Conservation (phyloP, 2,329 filamentous ascomycete species). For the Apiospora malaysiana region DNA sequence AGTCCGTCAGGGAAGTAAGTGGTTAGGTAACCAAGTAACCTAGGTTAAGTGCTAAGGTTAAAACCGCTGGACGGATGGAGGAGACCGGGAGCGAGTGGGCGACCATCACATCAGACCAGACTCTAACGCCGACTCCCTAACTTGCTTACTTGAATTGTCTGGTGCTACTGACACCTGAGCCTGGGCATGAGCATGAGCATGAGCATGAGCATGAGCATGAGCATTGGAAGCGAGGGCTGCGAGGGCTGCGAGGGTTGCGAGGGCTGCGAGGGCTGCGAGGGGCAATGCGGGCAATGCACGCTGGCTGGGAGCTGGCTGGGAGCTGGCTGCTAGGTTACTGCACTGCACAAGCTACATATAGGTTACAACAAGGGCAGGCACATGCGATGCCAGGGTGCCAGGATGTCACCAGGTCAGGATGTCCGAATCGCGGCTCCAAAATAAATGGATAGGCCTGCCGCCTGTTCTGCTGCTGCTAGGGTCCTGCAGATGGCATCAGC, state of each 20-base stretch:
- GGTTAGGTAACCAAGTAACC: too few relatives aligned
- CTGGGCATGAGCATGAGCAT: too few relatives aligned
- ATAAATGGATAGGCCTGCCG: background rate
- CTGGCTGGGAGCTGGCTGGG: too few relatives aligned
- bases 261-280: background rate
- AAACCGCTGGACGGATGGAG: slow-evolving; percentile 1
- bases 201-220: too few relatives aligned
- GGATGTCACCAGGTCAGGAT: background rate
- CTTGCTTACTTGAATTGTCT: too few relatives aligned
- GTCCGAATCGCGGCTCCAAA: background rate
- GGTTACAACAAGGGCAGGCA: too few relatives aligned
- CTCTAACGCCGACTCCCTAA: background rate
- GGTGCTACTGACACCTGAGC: background rate
- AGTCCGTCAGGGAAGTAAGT: background rate
- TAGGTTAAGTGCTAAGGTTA: too few relatives aligned
- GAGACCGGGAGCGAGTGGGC: background rate
- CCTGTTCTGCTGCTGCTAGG: background rate
- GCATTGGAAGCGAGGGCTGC: background rate
- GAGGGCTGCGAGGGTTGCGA: too few relatives aligned
- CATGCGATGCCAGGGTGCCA: background rate
- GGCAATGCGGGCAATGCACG: background rate
- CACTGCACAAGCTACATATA: too few relatives aligned
- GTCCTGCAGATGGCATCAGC: background rate
- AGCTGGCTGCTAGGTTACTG: too few relatives aligned
- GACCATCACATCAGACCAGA: slow-evolving; percentile 1